Evolutionary conservation across 2,329 filamentous ascomycete species (phyloP), one percentile per base, ranked within the genome.

Genomic region (Aspergillus awamori): DNA sequence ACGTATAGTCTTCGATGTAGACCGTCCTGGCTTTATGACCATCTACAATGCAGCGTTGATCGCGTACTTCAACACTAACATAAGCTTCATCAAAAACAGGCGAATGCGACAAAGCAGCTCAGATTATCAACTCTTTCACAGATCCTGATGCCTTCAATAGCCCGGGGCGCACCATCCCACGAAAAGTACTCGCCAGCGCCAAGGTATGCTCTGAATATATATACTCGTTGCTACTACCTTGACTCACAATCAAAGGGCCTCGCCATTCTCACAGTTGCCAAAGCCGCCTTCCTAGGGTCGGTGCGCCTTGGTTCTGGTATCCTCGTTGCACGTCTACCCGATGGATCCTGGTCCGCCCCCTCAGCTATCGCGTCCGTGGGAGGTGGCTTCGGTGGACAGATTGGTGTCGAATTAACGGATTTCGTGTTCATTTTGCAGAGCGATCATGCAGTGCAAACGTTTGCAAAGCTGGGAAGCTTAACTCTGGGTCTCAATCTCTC

Each of bases 351-450:
- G 80, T 81, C 80, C 8, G 78, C 79, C 4, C 80, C 80, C 1
- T 81, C 79, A 2, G 80, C 80, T 5, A 76, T 82, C 41, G 76
- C 73, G 6, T 78, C 76, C 2, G 75, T 71, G 4, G 80, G 80
- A 17, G 72, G 75, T 28, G 79, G 78, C 4, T 76, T 79, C 52
- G 79, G 79, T 20, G 79, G 79, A 36, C 79, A 80, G 59, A 76
- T 81, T 47, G 80, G 80, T 5, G 74, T 81, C 58, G 80, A 82
- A 64, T 66, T 81, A 24, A 82, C 80, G 7, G 79, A 82, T 65
- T 98, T 98, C 73, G 94, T 99, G 73, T 97, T 98, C 79, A 96
- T 98, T 63, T 87, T 99, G 65, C 98, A 97, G n/a, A 63, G 24
- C 79, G 93, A 97, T 70, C 81, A 82, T 61, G 93, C 94, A 17